phyloP scores from a whole-genome alignment of 2,329 filamentous ascomycete species.

The Aspergillus cejpii region DNA sequence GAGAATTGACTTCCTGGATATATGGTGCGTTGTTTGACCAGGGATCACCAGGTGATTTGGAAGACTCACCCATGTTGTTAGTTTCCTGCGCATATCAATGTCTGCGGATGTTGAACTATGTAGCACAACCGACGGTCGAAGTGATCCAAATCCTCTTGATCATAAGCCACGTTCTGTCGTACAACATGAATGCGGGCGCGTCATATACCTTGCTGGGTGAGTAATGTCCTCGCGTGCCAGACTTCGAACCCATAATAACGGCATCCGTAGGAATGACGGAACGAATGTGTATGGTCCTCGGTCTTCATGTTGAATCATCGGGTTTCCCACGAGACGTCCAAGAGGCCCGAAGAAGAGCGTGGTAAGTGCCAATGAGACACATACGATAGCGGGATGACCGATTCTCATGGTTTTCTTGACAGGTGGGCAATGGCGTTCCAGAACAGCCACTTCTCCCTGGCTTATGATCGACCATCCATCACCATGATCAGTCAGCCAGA shows the following conservation, averaged over 20 bases:
- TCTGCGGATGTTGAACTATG: slow-evolving; percentile 57
- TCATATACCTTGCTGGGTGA: slow-evolving; percentile 54
- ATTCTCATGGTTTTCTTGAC: not conserved
- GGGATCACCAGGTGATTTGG: slow-evolving; percentile 1
- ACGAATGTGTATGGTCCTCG: slow-evolving; percentile 51
- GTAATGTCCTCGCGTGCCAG: slow-evolving; percentile 16
- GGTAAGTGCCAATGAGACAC: slow-evolving; percentile 22
- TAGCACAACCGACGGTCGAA: slow-evolving; percentile 55
- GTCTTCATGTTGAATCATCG: slow-evolving; percentile 50
- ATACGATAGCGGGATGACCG: not conserved
- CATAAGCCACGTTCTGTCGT: slow-evolving; percentile 56
- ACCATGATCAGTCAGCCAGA: slow-evolving; percentile 46
- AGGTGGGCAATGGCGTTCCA: slow-evolving; percentile 55
- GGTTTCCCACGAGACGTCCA: slow-evolving; percentile 43
- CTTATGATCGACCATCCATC: slow-evolving; percentile 52
- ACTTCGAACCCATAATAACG: slow-evolving; percentile 2
- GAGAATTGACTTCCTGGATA: slow-evolving; percentile 58
- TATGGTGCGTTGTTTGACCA: slow-evolving; percentile 45
- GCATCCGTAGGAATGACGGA: slow-evolving; percentile 27
- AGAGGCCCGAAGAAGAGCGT: slow-evolving; percentile 34
- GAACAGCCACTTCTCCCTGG: slow-evolving; percentile 55
- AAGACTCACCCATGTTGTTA: slow-evolving; percentile 25
- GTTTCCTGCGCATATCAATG: slow-evolving; percentile 61
- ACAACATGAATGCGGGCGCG: slow-evolving; percentile 59
- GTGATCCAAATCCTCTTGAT: slow-evolving; percentile 57